Evolutionary conservation across 306 rosid genomes (phyloP), one percentile per base, ranked within the genome.

Genomic region (Quercus dentata): DNA sequence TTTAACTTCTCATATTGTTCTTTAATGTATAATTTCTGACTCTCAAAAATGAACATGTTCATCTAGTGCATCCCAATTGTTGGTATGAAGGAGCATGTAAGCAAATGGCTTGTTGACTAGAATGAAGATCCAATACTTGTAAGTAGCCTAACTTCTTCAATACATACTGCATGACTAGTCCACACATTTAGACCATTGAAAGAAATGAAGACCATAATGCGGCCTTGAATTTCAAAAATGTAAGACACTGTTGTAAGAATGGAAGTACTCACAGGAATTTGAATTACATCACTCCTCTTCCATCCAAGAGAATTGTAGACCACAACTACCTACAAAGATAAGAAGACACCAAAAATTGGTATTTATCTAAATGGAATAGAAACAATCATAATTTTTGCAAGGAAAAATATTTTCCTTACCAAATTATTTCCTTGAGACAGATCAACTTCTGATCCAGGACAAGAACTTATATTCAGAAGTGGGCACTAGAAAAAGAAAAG

Each of bases 251-350:
- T 67, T 33, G 73, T 35, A 72, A 76, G 41, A 73, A 69, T 65
- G 58, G 71, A 49, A 67, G 74, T 30, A 81, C 88, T 85, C 73
- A 88, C 88, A 10, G 88, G 86, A 78, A 83, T 78, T 79, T 80
- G 84, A 35, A 88, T 46, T n/a, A 84, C 79, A 51, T 85, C 89
- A 28, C 71, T 76, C 78, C 91, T 85, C 65, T 74, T 83, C 91
- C 86, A 88, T 85, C 89, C 91, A 46, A 88, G 89, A 81, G 88
- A 62, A 71, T 88, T 88, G 87, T 88, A 88, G 77, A 70, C 79
- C 74, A 88, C 56, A 67, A 83, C 79, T 56, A 81, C 35, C 91
- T 88, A 81, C 19, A 81, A 33, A 30, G 52, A 85, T 13, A 21
- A 78, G 57, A 74, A 35, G 41, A 35, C 71, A 71, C 70, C 69